These are phyloP conservation scores for Aureobasidium vineae DNA, from an alignment of 2,329 filamentous ascomycete species.

Conservation along the genomic window DNA sequence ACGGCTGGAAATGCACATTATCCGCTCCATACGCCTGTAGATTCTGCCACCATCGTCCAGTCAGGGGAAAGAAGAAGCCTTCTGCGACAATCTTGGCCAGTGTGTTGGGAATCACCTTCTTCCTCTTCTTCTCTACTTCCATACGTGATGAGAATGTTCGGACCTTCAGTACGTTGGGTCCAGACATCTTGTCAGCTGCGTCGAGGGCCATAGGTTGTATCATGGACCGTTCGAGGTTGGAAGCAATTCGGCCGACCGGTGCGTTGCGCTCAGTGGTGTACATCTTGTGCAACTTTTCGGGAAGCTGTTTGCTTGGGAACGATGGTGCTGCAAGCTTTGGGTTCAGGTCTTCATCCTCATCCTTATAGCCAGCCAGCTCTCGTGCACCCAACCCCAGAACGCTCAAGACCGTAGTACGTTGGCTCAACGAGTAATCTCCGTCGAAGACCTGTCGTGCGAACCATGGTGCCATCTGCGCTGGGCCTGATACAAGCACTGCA, in stretches of 20 bases:
- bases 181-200: slow-evolving; percentile 75
- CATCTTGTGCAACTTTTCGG: slow-evolving; percentile 67
- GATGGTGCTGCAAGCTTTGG: slow-evolving; percentile 37
- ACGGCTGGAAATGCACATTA: slow-evolving; percentile 68
- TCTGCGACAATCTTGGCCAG: slow-evolving; percentile 72
- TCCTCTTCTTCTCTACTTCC: slow-evolving; percentile 60
- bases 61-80: slow-evolving; percentile 83
- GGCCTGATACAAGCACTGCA: slow-evolving; percentile 72
- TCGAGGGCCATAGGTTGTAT: slow-evolving; percentile 77
- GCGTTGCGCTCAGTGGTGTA: slow-evolving; percentile 51
- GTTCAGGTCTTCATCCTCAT: slow-evolving; percentile 50
- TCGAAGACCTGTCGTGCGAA: slow-evolving; percentile 83
- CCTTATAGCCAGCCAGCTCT: slow-evolving; percentile 76
- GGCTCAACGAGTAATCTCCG: slow-evolving; percentile 84
- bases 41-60: slow-evolving; percentile 60
- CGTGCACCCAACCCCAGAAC: slow-evolving; percentile 78
- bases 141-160: slow-evolving; percentile 82
- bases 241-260: slow-evolving; percentile 52
- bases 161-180: slow-evolving; percentile 82
- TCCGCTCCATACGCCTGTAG: slow-evolving; percentile 39
- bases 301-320: slow-evolving; percentile 81
- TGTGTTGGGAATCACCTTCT: slow-evolving; percentile 67
- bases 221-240: slow-evolving; percentile 66
- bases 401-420: slow-evolving; percentile 77
- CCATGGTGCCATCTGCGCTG: slow-evolving; percentile 76